Conservation (phyloP, 1,284 basidiomycete genomes). For the Phlebopus sp. region DNA sequence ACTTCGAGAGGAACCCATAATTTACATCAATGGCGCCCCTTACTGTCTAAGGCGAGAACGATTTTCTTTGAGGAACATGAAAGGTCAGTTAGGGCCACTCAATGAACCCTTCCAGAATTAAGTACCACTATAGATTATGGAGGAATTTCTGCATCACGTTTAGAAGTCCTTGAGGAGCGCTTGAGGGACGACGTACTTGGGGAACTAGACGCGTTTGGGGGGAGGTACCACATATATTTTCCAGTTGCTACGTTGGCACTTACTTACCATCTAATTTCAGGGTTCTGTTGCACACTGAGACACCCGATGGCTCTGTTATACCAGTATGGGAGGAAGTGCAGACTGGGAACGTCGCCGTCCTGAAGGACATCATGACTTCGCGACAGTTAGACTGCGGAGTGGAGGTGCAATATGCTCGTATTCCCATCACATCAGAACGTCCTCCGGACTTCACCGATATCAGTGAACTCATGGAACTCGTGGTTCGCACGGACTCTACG, state of each 20-base stretch:
- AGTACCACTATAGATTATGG: slow-evolving; percentile 67
- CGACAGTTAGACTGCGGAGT: slow-evolving; percentile 45
- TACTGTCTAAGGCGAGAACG: slow-evolving; percentile 78
- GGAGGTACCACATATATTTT: slow-evolving; percentile 49
- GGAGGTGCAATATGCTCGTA: slow-evolving; percentile 76
- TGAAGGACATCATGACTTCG: slow-evolving; percentile 88
- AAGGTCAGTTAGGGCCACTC: slow-evolving; percentile 44
- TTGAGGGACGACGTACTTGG: slow-evolving; percentile 86
- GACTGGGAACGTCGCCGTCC: slow-evolving; percentile 74
- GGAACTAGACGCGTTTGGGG: slow-evolving; percentile 83
- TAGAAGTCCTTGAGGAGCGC: slow-evolving; percentile 90
- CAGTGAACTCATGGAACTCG: slow-evolving; percentile 78
- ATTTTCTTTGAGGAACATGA: slow-evolving; percentile 84
- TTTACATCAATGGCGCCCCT: slow-evolving; percentile 89
- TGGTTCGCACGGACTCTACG: slow-evolving; percentile 70
- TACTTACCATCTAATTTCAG: slow-evolving; percentile 24
- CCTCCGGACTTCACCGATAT: slow-evolving; percentile 70
- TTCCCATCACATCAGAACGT: slow-evolving; percentile 88
- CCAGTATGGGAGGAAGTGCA: slow-evolving; percentile 95
- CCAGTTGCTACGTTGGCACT: slow-evolving; percentile 1
- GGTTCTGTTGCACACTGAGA: slow-evolving; percentile 89
- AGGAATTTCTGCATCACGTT: slow-evolving; percentile 83
- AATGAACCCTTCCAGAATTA: slow-evolving; percentile 1
- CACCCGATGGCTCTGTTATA: slow-evolving; percentile 83
- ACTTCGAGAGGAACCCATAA: slow-evolving; percentile 89